These are phyloP conservation scores for Globisporangium echinulatum DNA, from an alignment of 352 stramenopile genomes.

Conservation along the genomic window DNA sequence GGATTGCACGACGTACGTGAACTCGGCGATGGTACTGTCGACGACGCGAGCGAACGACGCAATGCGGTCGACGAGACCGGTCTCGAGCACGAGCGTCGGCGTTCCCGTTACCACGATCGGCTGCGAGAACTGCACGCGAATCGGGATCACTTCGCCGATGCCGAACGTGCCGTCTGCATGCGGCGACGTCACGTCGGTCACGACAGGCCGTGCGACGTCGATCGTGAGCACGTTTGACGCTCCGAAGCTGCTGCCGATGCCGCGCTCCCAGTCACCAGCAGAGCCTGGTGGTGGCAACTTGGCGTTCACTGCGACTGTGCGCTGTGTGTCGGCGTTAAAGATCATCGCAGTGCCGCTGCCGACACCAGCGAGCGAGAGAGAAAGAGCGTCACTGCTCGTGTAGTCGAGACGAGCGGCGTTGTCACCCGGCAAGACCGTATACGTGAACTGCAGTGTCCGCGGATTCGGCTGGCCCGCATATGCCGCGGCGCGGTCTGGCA, in stretches of 20 bases:
- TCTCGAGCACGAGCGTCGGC: constrained; percentile 62
- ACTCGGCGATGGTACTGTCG: constrained; percentile 42
- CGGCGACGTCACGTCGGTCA: constrained; percentile 50
- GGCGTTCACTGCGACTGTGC: constrained; percentile 22
- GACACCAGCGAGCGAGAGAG: constrained; percentile 24
- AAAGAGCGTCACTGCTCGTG: constrained; percentile 46
- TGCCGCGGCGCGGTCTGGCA: constrained; percentile 28
- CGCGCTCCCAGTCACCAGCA: constrained; percentile 50
- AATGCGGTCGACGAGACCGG: constrained; percentile 52
- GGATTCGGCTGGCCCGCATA: constrained; percentile 26
- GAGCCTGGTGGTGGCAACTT: constrained; percentile 46
- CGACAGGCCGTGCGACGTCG: constrained; percentile 36
- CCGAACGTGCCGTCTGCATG: constrained; percentile 62
- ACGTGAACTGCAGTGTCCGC: constrained; percentile 52
- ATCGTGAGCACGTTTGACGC: constrained; percentile 40
- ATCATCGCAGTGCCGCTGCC: constrained; percentile 18
- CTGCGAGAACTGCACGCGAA: constrained; percentile 69
- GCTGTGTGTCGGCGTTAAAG: constrained; percentile 39
- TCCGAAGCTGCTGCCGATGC: constrained; percentile 53
- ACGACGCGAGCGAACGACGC: constrained; percentile 40
- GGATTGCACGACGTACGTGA: constrained; percentile 66
- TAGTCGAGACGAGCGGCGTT: constrained; percentile 61
- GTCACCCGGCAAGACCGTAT: constrained; percentile 57
- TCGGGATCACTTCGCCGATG: constrained; percentile 59
- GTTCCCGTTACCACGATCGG: constrained; percentile 49